Base-by-base conservation (phyloP, 2,329 filamentous ascomycete species). In the Lasiodiplodia hormozganensis region DNA sequence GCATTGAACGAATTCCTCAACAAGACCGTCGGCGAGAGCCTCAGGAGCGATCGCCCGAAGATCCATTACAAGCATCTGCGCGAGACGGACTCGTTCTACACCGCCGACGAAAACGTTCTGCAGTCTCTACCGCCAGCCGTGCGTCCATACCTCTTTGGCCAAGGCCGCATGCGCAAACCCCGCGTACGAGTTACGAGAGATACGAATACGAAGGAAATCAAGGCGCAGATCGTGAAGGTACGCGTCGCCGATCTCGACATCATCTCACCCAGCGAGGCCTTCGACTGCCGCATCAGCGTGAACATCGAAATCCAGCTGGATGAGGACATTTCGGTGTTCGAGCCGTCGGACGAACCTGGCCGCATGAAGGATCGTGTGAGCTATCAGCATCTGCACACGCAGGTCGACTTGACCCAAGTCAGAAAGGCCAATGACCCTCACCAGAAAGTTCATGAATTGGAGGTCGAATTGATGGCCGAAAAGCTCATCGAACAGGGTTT, bases 381-480 rank as follows among this genome's bases (percentile, higher is more conserved):
- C 76, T 99, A 99, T 81, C 90, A 86, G 11, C 96, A 98, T 77
- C 86, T 94, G 51, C 76, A 77, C 34, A 97, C 96, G 77, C 92
- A 96, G 77, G 87, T 99, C 73, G 96, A 99, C 80, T 83, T 99
- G 62, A 99, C 96, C 0, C 94, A 97, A 78, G 96, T 99, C 52
- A 91, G 89, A 12, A 85, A 77, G 54, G 75, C 80, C 40, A 83
- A 86, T 70, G 76, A 80, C 11, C 76, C 72, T 5, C 72, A 74
- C 54, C 84, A 86, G 68, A 93, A 92, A 73, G 90, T 92, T 71
- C 92, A 95, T 75, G 93, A 96, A 80, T 85, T 96, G 7, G 93
- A 96, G 76, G 86, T 96, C 58, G 93, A 96, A 76, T 78, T 96
- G 16, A 84, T 88, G n/a, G 84, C 90, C 0, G 80, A 79, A 5